These are phyloP conservation scores for Bipolaris cookei DNA, from an alignment of 2,329 filamentous ascomycete genomes.

Conservation along the genomic window DNA sequence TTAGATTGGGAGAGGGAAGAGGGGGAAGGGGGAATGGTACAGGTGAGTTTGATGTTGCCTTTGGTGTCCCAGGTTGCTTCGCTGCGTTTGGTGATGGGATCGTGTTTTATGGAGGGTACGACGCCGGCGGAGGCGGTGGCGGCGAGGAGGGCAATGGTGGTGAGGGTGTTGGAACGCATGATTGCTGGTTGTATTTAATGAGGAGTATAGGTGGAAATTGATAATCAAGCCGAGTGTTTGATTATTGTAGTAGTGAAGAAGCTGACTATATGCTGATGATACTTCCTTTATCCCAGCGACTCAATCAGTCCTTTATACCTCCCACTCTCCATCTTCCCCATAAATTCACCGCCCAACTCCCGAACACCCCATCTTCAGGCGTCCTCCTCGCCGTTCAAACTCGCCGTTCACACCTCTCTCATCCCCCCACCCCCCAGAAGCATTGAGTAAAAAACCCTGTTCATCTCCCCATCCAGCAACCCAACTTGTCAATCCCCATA, in stretches of 20 bases:
- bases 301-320: neutral
- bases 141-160: constrained; percentile 12
- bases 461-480: neutral
- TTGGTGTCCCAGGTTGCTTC: constrained; percentile 13
- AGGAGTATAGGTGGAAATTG: neutral
- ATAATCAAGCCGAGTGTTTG: neutral
- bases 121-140: constrained; percentile 11
- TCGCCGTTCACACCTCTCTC: neutral
- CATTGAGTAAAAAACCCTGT: neutral
- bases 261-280: neutral
- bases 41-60: constrained; percentile 21
- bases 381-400: neutral
- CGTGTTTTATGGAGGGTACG: constrained; percentile 8
- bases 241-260: neutral
- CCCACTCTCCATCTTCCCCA: neutral
- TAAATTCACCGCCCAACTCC: neutral
- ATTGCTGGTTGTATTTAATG: neutral
- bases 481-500: neutral
- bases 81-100: constrained; percentile 10
- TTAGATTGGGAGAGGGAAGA: neutral
- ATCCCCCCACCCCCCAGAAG: neutral
- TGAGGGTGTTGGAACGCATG: constrained; percentile 12
- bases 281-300: neutral
- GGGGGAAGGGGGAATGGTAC: constrained; percentile 1
- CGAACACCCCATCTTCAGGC: neutral